phyloP scores from a whole-genome alignment of 768 basidiomycete genomes.

The Amanita rubescens region DNA sequence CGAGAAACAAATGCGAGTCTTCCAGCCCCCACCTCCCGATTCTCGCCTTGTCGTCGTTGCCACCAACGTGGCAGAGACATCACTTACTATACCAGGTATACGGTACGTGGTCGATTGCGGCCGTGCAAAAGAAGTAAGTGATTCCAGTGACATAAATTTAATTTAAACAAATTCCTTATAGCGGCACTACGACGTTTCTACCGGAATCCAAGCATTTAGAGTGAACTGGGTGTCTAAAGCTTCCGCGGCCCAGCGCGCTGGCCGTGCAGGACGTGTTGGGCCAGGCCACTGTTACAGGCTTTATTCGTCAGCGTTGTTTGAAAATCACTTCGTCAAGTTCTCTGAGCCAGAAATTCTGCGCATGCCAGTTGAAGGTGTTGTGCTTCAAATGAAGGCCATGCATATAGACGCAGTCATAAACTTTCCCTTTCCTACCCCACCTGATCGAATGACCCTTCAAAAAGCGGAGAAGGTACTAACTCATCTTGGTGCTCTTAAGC shows the following conservation, averaged over 20 bases:
- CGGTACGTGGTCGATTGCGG: slow-evolving; percentile 98
- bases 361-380: slow-evolving; percentile 94
- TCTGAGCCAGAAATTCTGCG: slow-evolving; percentile 88
- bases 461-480: slow-evolving; percentile 78
- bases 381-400: slow-evolving; percentile 99
- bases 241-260: slow-evolving; percentile 88
- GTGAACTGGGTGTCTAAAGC: slow-evolving; percentile 94
- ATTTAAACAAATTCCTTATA: slow-evolving; percentile 19
- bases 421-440: slow-evolving; percentile 97
- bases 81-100: slow-evolving; percentile 93
- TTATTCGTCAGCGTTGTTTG: slow-evolving; percentile 92
- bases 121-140: slow-evolving; percentile 80
- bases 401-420: slow-evolving; percentile 94
- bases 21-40: slow-evolving; percentile 74
- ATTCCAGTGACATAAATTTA: background rate
- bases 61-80: slow-evolving; percentile 96
- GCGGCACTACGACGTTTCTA: slow-evolving; percentile 77
- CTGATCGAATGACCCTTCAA: slow-evolving; percentile 64
- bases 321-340: slow-evolving; percentile 86
- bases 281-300: slow-evolving; percentile 98
- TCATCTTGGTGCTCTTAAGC: slow-evolving; percentile 75
- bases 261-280: slow-evolving; percentile 95
- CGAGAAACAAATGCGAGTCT: slow-evolving; percentile 94
- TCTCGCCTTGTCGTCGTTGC: slow-evolving; percentile 87
- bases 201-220: slow-evolving; percentile 87